Conservation (phyloP, 345 rosid species). For the Theobroma cacao region DNA sequence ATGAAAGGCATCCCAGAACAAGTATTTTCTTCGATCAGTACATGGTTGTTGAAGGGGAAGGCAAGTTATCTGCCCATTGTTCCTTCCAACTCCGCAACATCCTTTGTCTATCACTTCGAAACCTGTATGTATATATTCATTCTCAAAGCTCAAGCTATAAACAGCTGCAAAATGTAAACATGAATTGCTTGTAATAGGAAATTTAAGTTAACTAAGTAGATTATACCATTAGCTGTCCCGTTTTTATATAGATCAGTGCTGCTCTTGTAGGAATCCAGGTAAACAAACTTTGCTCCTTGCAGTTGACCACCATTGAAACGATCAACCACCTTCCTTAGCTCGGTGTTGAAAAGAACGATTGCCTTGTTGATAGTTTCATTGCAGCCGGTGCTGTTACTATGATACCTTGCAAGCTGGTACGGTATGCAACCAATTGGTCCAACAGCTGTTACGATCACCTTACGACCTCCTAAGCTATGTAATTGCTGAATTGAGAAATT, state of each 20-base stretch:
- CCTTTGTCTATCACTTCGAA: slow-evolving; percentile 83
- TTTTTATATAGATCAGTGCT: slow-evolving; percentile 48
- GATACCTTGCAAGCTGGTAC: slow-evolving; percentile 71
- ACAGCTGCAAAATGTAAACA: neutral
- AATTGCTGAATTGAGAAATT: slow-evolving; percentile 40
- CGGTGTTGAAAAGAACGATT: slow-evolving; percentile 59
- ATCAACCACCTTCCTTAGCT: slow-evolving; percentile 54
- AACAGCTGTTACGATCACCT: slow-evolving; percentile 66
- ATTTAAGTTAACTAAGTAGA: too few relatives aligned
- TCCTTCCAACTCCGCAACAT: slow-evolving; percentile 92
- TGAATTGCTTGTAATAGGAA: neutral
- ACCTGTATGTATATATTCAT: slow-evolving; percentile 32
- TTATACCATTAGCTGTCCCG: slow-evolving; percentile 41
- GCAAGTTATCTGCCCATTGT: slow-evolving; percentile 91
- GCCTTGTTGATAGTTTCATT: slow-evolving; percentile 74
- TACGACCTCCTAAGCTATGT: slow-evolving; percentile 65
- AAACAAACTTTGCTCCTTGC: slow-evolving; percentile 75
- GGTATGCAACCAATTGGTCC: slow-evolving; percentile 96
- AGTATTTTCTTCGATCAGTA: slow-evolving; percentile 56
- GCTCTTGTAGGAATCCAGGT: slow-evolving; percentile 67
- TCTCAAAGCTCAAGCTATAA: too few relatives aligned
- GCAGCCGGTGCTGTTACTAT: slow-evolving; percentile 53
- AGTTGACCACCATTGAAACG: slow-evolving; percentile 58
- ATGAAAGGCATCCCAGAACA: slow-evolving; percentile 95
- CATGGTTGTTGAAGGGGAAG: slow-evolving; percentile 76